Evolutionary conservation across 768 basidiomycete species (phyloP).

Genomic region (Suillus placidus): DNA sequence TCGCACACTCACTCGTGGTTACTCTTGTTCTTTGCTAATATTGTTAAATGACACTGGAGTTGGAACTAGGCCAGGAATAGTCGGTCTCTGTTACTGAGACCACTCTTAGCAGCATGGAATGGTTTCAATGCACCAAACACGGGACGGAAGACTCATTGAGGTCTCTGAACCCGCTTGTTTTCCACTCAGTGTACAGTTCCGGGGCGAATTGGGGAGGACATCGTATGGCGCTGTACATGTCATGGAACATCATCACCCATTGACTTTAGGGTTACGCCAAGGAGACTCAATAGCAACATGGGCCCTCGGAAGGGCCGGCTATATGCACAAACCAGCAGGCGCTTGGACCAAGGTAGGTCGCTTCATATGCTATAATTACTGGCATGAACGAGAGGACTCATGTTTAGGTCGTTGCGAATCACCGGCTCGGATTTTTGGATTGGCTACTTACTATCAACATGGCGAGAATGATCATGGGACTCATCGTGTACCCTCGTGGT

Average conservation of each 20-base stretch:
- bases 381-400: not conserved
- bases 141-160: not conserved
- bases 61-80: not conserved
- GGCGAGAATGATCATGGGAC: not conserved
- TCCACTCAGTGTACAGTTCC: not conserved
- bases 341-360: slow-evolving; percentile 2
- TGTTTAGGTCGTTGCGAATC: not conserved
- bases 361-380: not conserved
- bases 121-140: slow-evolving; percentile 1
- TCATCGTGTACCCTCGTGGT: not conserved
- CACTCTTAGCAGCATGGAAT: slow-evolving; percentile 3
- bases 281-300: slow-evolving; percentile 2
- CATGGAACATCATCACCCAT: not conserved
- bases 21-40: no score
- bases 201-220: not conserved
- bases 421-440: not conserved
- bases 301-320: slow-evolving; percentile 1
- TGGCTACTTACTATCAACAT: not conserved
- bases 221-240: not conserved
- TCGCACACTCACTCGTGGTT: no score
- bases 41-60: no score
- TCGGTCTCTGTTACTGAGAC: not conserved
- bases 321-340: slow-evolving; percentile 2
- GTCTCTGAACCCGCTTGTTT: not conserved
- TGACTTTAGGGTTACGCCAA: slow-evolving; percentile 1